These are phyloP conservation scores for Trichoderma reesei DNA, from an alignment of 495 filamentous ascomycete species.

Conservation along the genomic window DNA sequence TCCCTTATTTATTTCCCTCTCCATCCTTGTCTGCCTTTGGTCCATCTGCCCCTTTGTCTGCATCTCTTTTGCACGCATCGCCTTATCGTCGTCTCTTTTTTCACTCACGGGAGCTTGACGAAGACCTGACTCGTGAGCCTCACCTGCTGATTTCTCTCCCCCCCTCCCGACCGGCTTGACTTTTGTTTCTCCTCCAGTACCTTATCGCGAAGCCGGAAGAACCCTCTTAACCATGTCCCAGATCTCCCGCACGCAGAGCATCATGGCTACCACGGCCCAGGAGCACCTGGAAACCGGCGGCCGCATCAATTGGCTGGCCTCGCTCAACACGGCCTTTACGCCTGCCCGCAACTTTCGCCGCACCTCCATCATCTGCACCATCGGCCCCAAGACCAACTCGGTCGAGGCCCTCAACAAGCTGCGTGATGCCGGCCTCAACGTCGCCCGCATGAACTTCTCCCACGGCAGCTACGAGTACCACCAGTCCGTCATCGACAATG, in stretches of 20 bases:
- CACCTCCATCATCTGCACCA: conserved; percentile 97
- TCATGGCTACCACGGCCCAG: conserved; percentile 55
- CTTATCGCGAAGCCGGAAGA: conserved; percentile 8
- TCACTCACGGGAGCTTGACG: background rate
- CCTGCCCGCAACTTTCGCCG: conserved; percentile 83
- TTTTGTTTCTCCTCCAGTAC: conserved; percentile 21
- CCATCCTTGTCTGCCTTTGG: background rate
- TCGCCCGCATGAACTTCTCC: conserved; percentile 98
- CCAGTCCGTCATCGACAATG: conserved; percentile 89
- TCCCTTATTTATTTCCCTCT: background rate
- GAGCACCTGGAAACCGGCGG: conserved; percentile 71
- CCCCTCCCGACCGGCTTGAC: background rate
- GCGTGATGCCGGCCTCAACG: conserved; percentile 81
- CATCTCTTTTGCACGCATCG: background rate
- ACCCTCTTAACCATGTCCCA: conserved; percentile 12
- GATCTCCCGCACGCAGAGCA: conserved; percentile 21
- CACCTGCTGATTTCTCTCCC: background rate
- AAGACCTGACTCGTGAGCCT: background rate
- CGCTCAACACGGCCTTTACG: conserved; percentile 62
- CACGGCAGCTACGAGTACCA: conserved; percentile 79
- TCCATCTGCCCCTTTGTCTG: background rate
- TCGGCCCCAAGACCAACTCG: conserved; percentile 98
- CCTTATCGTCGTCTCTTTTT: background rate
- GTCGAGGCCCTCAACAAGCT: conserved; percentile 91
- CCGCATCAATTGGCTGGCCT: conserved; percentile 86